Conservation (phyloP, 768 basidiomycete species). For the Dacryopinax spathularia region DNA sequence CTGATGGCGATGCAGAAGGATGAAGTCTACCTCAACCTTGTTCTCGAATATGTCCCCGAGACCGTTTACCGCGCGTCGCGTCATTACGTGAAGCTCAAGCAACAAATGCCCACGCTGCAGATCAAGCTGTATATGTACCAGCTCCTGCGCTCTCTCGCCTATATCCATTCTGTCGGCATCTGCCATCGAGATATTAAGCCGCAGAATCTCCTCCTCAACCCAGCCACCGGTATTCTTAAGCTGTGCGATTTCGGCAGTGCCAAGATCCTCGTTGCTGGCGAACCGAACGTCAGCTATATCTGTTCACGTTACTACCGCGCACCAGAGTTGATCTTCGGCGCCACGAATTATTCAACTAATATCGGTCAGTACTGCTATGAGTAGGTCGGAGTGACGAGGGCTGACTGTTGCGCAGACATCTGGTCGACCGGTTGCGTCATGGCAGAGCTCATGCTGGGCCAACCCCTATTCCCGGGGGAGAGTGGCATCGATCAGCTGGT, state of each 20-base stretch:
- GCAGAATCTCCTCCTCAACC: slow-evolving; percentile 95
- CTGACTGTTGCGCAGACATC: slow-evolving; percentile 47
- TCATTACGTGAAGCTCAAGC: slow-evolving; percentile 99
- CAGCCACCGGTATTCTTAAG: slow-evolving; percentile 90
- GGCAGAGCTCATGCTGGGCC: slow-evolving; percentile 98
- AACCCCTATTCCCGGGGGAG: slow-evolving; percentile 97
- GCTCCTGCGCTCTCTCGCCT: slow-evolving; percentile 91
- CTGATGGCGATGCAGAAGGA: slow-evolving; percentile 56
- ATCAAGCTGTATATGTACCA: slow-evolving; percentile 99
- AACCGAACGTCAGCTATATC: slow-evolving; percentile 99
- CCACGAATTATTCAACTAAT: slow-evolving; percentile 98
- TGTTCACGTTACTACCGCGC: slow-evolving; percentile 99
- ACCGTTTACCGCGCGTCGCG: slow-evolving; percentile 98
- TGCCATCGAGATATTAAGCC: slow-evolving; percentile 99
- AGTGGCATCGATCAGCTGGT: slow-evolving; percentile 98
- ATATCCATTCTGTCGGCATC: slow-evolving; percentile 98
- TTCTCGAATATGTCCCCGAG: slow-evolving; percentile 97
- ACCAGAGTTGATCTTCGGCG: slow-evolving; percentile 97
- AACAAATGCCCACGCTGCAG: slow-evolving; percentile 99
- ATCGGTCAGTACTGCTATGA: slow-evolving; percentile 53
- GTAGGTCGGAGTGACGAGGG: slow-evolving; percentile 7
- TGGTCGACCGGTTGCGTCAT: slow-evolving; percentile 99
- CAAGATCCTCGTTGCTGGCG: slow-evolving; percentile 93
- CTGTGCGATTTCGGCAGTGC: slow-evolving; percentile 98
- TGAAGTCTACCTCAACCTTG: slow-evolving; percentile 98